Evolutionary conservation across 2,329 filamentous ascomycete genomes (phyloP).

Genomic region (Trichoderma koningii): DNA sequence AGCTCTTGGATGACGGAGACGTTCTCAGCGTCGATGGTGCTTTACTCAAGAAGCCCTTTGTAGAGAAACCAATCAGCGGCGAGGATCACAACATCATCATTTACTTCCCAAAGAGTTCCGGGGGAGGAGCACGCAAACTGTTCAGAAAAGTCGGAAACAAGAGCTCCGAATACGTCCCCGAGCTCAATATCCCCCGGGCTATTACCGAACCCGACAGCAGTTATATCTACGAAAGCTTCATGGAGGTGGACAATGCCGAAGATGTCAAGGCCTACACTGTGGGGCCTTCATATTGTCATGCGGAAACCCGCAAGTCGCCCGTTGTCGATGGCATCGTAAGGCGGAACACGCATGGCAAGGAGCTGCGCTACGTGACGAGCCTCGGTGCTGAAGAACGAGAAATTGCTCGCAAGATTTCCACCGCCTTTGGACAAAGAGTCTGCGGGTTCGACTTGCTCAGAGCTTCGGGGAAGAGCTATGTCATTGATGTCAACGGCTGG

Average conservation of each 20-base stretch:
- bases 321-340: constrained; percentile 95
- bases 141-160: constrained; percentile 99
- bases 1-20: constrained; percentile 88
- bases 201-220: constrained; percentile 80
- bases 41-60: constrained; percentile 85
- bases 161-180: constrained; percentile 88
- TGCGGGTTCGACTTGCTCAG: constrained; percentile 95
- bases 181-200: constrained; percentile 73
- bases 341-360: constrained; percentile 95
- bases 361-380: constrained; percentile 90
- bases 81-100: constrained; percentile 99
- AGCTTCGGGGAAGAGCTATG: constrained; percentile 86
- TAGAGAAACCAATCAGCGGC: constrained; percentile 97
- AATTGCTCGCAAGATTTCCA: constrained; percentile 87
- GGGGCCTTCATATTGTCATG: constrained; percentile 88
- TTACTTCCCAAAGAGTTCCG: constrained; percentile 85
- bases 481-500: constrained; percentile 99
- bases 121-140: constrained; percentile 85
- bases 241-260: constrained; percentile 94
- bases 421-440: constrained; percentile 88
- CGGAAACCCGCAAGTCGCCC: constrained; percentile 94
- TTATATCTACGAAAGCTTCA: constrained; percentile 96
- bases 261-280: constrained; percentile 99
- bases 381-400: constrained; percentile 77
- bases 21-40: constrained; percentile 84